These are phyloP conservation scores for Microdochium paspali DNA, from an alignment of 2,329 filamentous ascomycete genomes.

Conservation along the genomic window DNA sequence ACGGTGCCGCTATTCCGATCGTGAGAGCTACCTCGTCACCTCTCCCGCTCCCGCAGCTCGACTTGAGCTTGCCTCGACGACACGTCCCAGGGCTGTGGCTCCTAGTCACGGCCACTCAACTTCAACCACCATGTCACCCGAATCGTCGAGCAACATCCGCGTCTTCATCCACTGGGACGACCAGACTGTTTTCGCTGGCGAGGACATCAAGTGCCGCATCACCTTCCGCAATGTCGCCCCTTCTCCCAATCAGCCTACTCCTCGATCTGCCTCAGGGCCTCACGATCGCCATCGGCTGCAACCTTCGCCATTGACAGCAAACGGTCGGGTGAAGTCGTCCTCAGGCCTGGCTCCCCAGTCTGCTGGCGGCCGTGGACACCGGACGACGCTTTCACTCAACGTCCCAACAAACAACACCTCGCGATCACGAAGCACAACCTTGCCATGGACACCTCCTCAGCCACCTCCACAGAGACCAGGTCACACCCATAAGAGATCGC, in stretches of 20 bases:
- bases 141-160: slow-evolving; percentile 62
- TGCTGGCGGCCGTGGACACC: slow-evolving; percentile 46
- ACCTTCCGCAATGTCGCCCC: slow-evolving; percentile 82
- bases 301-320: slow-evolving; percentile 31
- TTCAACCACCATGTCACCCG: slow-evolving; percentile 34
- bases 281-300: slow-evolving; percentile 21
- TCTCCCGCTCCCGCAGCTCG: neutral
- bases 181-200: slow-evolving; percentile 89
- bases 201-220: slow-evolving; percentile 91
- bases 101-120: neutral
- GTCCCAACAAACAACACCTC: slow-evolving; percentile 33
- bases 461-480: slow-evolving; percentile 21
- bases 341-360: slow-evolving; percentile 36
- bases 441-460: slow-evolving; percentile 31
- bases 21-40: neutral
- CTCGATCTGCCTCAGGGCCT: slow-evolving; percentile 14
- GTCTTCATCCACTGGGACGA: slow-evolving; percentile 95
- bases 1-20: neutral
- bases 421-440: slow-evolving; percentile 34
- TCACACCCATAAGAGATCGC: slow-evolving; percentile 63
- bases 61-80: neutral
- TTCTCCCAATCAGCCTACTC: slow-evolving; percentile 23
- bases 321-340: slow-evolving; percentile 27
- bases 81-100: neutral
- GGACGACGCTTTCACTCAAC: slow-evolving; percentile 57